These are phyloP conservation scores for Eucalyptus globulus DNA, from an alignment of 345 rosid species.

Conservation along the genomic window DNA sequence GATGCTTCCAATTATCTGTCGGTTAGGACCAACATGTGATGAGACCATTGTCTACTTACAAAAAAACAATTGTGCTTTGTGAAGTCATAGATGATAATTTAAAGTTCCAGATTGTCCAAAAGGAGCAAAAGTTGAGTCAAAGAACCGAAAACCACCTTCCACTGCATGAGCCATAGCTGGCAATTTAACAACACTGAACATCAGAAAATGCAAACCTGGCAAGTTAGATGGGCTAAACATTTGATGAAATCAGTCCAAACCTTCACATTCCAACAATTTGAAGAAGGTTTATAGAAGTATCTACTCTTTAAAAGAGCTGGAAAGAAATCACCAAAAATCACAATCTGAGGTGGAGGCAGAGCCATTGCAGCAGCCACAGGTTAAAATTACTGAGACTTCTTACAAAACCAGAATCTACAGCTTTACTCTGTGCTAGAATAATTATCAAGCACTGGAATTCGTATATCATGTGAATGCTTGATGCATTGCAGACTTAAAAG, in stretches of 20 bases:
- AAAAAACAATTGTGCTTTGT: background rate
- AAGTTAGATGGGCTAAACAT: background rate
- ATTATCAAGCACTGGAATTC: background rate
- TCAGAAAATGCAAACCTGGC: background rate
- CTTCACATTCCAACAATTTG: background rate
- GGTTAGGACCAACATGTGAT: background rate
- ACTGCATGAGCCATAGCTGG: background rate
- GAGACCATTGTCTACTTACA: background rate
- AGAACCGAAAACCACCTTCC: background rate
- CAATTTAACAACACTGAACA: background rate
- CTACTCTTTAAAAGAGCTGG: background rate
- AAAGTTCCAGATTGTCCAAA: background rate
- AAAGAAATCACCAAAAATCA: background rate
- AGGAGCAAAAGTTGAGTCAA: background rate
- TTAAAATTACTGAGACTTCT: background rate
- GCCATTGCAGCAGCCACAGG: background rate
- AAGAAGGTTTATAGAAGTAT: background rate
- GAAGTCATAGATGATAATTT: background rate
- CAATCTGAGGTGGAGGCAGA: background rate
- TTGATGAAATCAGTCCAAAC: background rate
- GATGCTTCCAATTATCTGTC: conserved; percentile 78
- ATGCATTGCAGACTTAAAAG: background rate
- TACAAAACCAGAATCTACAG: background rate
- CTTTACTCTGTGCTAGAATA: background rate
- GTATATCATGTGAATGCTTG: background rate